Conservation (phyloP, 345 rosid species). For the Corchorus capsularis region DNA sequence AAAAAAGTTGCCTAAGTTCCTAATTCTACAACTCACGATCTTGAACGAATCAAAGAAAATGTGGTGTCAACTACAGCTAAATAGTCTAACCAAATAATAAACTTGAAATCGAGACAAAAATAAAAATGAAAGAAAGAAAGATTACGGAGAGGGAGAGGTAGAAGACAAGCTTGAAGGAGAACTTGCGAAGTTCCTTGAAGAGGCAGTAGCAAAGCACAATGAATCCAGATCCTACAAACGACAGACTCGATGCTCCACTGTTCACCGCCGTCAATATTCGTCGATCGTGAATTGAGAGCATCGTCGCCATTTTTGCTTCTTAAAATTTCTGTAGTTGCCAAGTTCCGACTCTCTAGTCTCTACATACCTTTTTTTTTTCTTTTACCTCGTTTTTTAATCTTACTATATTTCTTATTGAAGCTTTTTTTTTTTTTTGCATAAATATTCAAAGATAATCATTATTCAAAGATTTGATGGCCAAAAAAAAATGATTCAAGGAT, state of each 20-base stretch:
- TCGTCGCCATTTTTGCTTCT: conserved; percentile 28
- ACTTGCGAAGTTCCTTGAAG: conserved; percentile 91
- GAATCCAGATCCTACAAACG: conserved; percentile 84
- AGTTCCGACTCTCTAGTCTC: too few relatives aligned
- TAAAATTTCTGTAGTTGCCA: background rate
- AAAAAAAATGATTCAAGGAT: too few relatives aligned
- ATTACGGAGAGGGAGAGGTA: conserved; percentile 88
- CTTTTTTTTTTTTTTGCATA: too few relatives aligned
- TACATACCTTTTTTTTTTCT: too few relatives aligned
- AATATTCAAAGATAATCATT: too few relatives aligned
- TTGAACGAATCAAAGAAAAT: background rate
- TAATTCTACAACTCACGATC: background rate
- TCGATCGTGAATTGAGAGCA: conserved; percentile 54
- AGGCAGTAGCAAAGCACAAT: conserved; percentile 88
- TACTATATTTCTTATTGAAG: too few relatives aligned
- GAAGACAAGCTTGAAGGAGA: conserved; percentile 98
- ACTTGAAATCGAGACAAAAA: background rate
- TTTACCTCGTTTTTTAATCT: too few relatives aligned
- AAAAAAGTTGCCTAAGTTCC: background rate
- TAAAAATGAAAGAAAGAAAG: background rate
- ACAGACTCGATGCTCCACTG: conserved; percentile 76
- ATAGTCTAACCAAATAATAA: background rate
- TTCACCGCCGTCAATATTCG: conserved; percentile 59
- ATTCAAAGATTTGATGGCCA: too few relatives aligned
- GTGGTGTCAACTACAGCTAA: background rate